These are phyloP conservation scores for Xylaria sp. DNA, from an alignment of 2,329 filamentous ascomycete species.

Conservation along the genomic window DNA sequence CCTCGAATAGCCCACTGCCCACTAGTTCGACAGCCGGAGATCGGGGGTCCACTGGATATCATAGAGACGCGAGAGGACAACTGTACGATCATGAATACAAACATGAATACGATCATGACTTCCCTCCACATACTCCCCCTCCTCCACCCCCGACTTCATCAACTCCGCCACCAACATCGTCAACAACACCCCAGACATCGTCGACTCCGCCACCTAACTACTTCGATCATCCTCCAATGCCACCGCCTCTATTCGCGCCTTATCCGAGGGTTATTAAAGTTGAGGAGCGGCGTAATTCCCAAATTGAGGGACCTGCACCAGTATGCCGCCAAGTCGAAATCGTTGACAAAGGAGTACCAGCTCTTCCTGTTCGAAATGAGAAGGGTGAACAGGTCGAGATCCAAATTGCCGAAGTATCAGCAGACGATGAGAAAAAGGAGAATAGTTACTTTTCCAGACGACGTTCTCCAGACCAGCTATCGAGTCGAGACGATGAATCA, in stretches of 20 bases:
- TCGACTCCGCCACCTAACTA: slow-evolving; percentile 23
- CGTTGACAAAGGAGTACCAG: slow-evolving; percentile 50
- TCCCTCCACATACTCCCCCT: not conserved
- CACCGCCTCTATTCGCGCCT: slow-evolving; percentile 41
- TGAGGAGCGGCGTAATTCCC: slow-evolving; percentile 60
- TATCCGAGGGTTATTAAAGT: slow-evolving; percentile 67
- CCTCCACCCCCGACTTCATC: slow-evolving; percentile 5
- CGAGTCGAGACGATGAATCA: slow-evolving; percentile 27
- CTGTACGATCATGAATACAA: too few relatives aligned
- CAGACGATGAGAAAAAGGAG: slow-evolving; percentile 31
- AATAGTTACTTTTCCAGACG: slow-evolving; percentile 5
- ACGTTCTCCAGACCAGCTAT: slow-evolving; percentile 14
- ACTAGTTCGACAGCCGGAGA: slow-evolving; percentile 9
- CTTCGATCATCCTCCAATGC: slow-evolving; percentile 32
- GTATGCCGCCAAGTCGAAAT: slow-evolving; percentile 62
- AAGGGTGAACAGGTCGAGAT: slow-evolving; percentile 56
- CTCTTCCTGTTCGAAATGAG: slow-evolving; percentile 50
- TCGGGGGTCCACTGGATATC: not conserved
- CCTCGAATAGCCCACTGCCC: slow-evolving; percentile 9
- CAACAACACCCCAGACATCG: slow-evolving; percentile 31
- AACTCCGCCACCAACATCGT: slow-evolving; percentile 22
- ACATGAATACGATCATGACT: not conserved
- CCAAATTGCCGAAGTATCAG: slow-evolving; percentile 55
- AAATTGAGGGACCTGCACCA: slow-evolving; percentile 49
- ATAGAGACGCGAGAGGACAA: not conserved